Evolutionary conservation across 768 basidiomycete species (phyloP).

Genomic region (Vishniacozyma victoriae): DNA sequence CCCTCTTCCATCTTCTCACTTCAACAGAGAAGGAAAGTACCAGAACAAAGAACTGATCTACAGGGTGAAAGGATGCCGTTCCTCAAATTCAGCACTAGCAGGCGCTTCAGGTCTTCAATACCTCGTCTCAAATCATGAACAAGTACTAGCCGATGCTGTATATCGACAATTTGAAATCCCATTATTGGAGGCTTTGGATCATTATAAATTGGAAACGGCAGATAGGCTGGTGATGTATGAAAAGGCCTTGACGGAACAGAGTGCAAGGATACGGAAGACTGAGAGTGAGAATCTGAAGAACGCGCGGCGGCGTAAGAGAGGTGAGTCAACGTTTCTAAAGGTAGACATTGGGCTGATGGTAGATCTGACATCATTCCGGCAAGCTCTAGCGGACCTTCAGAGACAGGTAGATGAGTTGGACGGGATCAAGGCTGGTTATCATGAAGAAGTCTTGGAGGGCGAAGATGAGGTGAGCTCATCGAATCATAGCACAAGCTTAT

Average conservation of each 20-base stretch:
- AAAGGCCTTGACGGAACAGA: constrained; percentile 72
- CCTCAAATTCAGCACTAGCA: constrained; percentile 62
- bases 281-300: constrained; percentile 74
- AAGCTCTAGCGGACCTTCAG: constrained; percentile 73
- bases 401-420: constrained; percentile 88
- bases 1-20: not conserved
- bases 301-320: constrained; percentile 64
- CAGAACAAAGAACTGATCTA: not conserved
- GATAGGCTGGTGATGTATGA: constrained; percentile 84
- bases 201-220: constrained; percentile 53
- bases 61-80: constrained; percentile 39
- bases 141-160: constrained; percentile 77
- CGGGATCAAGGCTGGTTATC: constrained; percentile 73
- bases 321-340: too few relatives aligned
- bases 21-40: constrained; percentile 60
- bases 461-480: constrained; percentile 63
- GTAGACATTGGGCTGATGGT: not conserved
- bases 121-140: constrained; percentile 86
- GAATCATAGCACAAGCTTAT: not conserved
- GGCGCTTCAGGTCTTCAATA: constrained; percentile 85
- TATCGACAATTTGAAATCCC: constrained; percentile 87
- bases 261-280: constrained; percentile 73
- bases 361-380: constrained; percentile 85
- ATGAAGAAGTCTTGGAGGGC: constrained; percentile 79
- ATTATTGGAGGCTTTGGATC: constrained; percentile 73